Evolutionary conservation across 345 rosid species (phyloP).

Genomic region (Eucalyptus sideroxylon): DNA sequence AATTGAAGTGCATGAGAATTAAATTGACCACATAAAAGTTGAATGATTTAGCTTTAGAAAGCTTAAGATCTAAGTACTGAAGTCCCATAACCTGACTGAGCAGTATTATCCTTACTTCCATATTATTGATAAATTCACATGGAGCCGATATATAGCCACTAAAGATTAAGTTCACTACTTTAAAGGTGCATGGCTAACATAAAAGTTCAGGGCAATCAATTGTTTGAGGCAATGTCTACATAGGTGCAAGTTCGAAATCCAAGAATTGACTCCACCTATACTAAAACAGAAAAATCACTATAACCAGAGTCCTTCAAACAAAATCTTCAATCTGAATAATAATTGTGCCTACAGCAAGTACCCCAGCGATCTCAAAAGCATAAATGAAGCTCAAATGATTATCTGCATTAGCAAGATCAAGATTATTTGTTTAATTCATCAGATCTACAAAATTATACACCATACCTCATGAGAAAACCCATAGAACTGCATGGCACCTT

Average conservation of each 20-base stretch:
- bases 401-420: neutral
- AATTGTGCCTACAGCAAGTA: neutral
- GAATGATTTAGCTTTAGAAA: neutral
- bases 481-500: constrained; percentile 80
- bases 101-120: neutral
- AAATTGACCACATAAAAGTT: neutral
- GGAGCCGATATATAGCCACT: neutral
- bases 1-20: neutral
- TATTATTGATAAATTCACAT: neutral
- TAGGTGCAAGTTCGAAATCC: neutral
- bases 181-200: neutral
- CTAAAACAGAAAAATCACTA: neutral
- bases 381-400: neutral
- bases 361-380: neutral
- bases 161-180: neutral
- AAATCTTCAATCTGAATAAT: neutral
- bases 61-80: neutral
- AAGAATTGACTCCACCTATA: neutral
- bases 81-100: neutral
- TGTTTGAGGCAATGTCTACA: neutral
- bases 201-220: neutral
- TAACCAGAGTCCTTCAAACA: neutral
- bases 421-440: neutral
- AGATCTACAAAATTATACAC: neutral
- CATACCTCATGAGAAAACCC: constrained; percentile 89